Evolutionary conservation across 108 stramenopile species (phyloP).

Genomic region (Seminavis robusta): DNA sequence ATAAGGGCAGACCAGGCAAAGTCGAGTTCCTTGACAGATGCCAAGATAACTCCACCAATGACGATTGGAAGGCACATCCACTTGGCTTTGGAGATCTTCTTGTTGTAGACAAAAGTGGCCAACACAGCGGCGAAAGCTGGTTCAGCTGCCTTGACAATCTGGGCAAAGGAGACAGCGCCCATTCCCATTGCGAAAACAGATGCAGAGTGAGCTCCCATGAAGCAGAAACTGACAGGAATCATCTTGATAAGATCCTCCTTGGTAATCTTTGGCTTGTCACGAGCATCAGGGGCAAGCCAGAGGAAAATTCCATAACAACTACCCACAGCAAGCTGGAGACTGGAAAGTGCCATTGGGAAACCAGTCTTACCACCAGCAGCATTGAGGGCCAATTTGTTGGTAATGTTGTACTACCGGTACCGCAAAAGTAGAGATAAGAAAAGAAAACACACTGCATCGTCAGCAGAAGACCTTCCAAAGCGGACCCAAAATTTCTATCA

Average conservation of each 20-base stretch:
- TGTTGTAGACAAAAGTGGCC: conserved; percentile 85
- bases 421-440: not conserved
- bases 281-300: conserved; percentile 90
- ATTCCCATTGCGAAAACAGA: conserved; percentile 90
- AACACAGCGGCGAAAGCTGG: conserved; percentile 91
- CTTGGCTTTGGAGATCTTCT: conserved; percentile 85
- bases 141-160: conserved; percentile 94
- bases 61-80: conserved; percentile 92
- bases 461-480: not conserved
- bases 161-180: conserved; percentile 92
- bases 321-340: conserved; percentile 85
- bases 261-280: conserved; percentile 61
- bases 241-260: conserved; percentile 78
- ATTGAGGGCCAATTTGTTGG: conserved; percentile 88
- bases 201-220: conserved; percentile 88
- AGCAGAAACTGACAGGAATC: conserved; percentile 91
- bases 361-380: conserved; percentile 86
- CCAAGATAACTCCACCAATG: conserved; percentile 89
- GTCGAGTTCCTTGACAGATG: conserved; percentile 92
- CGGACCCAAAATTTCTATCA: not conserved
- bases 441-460: not conserved
- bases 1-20: conserved; percentile 88
- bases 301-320: conserved; percentile 84
- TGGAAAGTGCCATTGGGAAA: conserved; percentile 89
- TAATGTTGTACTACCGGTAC: conserved; percentile 65